These are phyloP conservation scores for Trichoderma simmonsii DNA, from an alignment of 2,329 filamentous ascomycete genomes.

Conservation along the genomic window DNA sequence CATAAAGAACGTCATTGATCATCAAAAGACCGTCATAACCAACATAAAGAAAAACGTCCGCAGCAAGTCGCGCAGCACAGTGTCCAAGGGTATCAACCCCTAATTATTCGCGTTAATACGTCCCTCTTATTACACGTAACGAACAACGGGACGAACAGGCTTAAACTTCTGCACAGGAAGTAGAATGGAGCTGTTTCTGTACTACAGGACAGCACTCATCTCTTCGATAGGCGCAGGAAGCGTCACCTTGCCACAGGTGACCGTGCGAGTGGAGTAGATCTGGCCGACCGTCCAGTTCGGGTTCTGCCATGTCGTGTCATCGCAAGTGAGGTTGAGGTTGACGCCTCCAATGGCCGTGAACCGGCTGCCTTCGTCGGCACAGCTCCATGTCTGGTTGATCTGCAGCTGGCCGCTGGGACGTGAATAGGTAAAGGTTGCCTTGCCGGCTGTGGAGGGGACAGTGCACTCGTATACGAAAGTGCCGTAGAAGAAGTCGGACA, in stretches of 20 bases:
- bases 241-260: slow-evolving; percentile 30
- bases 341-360: slow-evolving; percentile 30
- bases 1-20: slow-evolving; percentile 21
- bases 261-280: slow-evolving; percentile 30
- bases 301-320: slow-evolving; percentile 29
- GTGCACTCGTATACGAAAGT: slow-evolving; percentile 43
- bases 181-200: not conserved
- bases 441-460: slow-evolving; percentile 27
- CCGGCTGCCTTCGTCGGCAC: slow-evolving; percentile 38
- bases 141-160: not conserved
- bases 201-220: slow-evolving; percentile 28
- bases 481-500: slow-evolving; percentile 51
- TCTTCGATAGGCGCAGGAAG: slow-evolving; percentile 27
- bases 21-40: not conserved
- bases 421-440: slow-evolving; percentile 43
- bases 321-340: slow-evolving; percentile 31
- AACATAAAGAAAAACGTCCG: not conserved
- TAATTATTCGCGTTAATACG: not conserved
- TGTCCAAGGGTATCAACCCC: not conserved
- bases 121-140: not conserved
- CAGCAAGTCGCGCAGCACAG: not conserved
- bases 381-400: slow-evolving; percentile 50
- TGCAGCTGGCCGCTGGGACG: slow-evolving; percentile 34
- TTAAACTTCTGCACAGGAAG: not conserved
- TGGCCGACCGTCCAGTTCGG: slow-evolving; percentile 32